Conservation (phyloP, 164 flowering plant species). For the Aristolochia contorta region DNA sequence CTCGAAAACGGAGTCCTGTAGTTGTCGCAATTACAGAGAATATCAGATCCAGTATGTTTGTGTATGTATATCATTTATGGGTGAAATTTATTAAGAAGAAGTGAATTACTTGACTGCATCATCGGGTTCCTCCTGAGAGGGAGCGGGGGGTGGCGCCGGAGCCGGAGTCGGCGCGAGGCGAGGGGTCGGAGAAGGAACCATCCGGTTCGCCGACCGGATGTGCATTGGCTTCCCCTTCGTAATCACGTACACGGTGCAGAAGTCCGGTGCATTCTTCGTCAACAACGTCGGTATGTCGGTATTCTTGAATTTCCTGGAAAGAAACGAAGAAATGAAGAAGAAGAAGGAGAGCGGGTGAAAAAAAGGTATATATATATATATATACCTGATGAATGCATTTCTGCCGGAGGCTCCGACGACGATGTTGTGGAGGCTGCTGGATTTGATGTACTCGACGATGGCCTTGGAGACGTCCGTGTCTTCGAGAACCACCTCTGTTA, state of each 20-base stretch:
- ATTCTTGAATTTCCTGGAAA: slow-evolving; percentile 45
- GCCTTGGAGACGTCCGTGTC: slow-evolving; percentile 46
- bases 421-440: slow-evolving; percentile 28
- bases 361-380: not conserved
- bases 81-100: no score
- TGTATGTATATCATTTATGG: no score
- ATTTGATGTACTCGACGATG: slow-evolving; percentile 37
- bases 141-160: not conserved
- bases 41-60: no score
- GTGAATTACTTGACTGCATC: no score
- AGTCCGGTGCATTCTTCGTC: slow-evolving; percentile 57
- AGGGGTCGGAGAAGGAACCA: slow-evolving; percentile 27
- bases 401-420: slow-evolving; percentile 62
- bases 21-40: no score
- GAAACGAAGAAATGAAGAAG: not conserved
- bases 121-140: no score
- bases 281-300: slow-evolving; percentile 40
- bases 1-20: no score
- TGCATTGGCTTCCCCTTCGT: slow-evolving; percentile 47
- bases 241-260: slow-evolving; percentile 64
- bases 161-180: slow-evolving; percentile 17
- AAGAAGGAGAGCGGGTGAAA: not conserved
- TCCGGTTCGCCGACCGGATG: slow-evolving; percentile 35
- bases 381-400: slow-evolving; percentile 44
- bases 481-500: slow-evolving; percentile 61